Conservation (phyloP, 2,329 filamentous ascomycete genomes). For the Nigrospora osmanthi region DNA sequence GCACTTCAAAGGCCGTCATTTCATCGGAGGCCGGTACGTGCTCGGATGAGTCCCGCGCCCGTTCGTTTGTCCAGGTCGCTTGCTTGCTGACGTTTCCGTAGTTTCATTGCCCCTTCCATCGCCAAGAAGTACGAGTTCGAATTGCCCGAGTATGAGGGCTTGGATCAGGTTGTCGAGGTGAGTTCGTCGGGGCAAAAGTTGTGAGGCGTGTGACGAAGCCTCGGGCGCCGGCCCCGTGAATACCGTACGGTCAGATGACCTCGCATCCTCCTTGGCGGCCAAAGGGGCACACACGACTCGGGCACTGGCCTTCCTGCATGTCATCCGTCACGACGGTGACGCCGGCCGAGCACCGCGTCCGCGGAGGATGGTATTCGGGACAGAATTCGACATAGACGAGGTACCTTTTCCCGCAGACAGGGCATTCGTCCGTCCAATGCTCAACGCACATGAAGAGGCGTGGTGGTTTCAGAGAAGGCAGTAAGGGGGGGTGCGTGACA, state of each 20-base stretch:
- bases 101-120: conserved; percentile 72
- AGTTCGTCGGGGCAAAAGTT: conserved; percentile 41
- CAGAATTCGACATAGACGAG: conserved; percentile 52
- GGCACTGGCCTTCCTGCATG: conserved; percentile 47
- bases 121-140: conserved; percentile 82
- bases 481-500: not conserved
- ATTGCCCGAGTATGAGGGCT: conserved; percentile 71
- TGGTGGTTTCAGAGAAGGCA: not conserved
- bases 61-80: not conserved
- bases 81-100: conserved; percentile 23
- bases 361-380: conserved; percentile 38
- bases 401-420: conserved; percentile 52
- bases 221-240: not conserved
- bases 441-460: conserved; percentile 49
- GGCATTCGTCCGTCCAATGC: conserved; percentile 44
- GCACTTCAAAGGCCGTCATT: conserved; percentile 81
- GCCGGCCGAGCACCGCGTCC: conserved; percentile 38
- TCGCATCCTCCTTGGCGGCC: conserved; percentile 46
- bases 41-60: conserved; percentile 3
- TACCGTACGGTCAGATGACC: conserved; percentile 35
- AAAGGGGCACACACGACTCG: conserved; percentile 53
- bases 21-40: conserved; percentile 73
- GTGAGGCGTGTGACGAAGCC: conserved; percentile 22
- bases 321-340: conserved; percentile 27
- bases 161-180: conserved; percentile 86